Evolutionary conservation across 2,329 filamentous ascomycete genomes (phyloP).

Genomic region (Curvularia sp.): DNA sequence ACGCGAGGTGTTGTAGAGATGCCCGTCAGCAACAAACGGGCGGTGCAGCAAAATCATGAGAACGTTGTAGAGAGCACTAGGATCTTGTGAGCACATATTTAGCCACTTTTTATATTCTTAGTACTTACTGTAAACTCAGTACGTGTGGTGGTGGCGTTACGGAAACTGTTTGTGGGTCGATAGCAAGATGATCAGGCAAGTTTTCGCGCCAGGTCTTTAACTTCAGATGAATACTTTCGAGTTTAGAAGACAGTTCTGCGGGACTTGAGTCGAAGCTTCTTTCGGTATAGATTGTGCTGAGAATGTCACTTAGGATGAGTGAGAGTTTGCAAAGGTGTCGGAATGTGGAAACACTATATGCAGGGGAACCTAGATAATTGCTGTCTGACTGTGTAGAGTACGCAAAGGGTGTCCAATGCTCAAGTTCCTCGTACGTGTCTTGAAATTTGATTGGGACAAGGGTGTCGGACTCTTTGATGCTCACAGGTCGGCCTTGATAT

Average conservation of each 20-base stretch:
- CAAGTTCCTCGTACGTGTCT: slow-evolving; percentile 61
- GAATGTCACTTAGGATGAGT: slow-evolving; percentile 54
- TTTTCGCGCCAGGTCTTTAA: slow-evolving; percentile 53
- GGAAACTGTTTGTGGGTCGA: slow-evolving; percentile 41
- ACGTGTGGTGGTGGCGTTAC: slow-evolving; percentile 49
- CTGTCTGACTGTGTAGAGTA: slow-evolving; percentile 32
- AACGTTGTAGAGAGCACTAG: slow-evolving; percentile 57
- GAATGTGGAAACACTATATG: slow-evolving; percentile 56
- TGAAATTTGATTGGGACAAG: slow-evolving; percentile 58
- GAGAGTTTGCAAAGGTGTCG: slow-evolving; percentile 54
- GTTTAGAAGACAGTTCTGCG: slow-evolving; percentile 47
- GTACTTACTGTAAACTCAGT: slow-evolving; percentile 33
- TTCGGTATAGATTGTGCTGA: slow-evolving; percentile 51
- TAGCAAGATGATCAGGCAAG: slow-evolving; percentile 54
- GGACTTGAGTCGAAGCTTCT: slow-evolving; percentile 43
- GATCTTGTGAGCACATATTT: not conserved
- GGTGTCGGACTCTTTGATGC: slow-evolving; percentile 56
- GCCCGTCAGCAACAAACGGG: slow-evolving; percentile 60
- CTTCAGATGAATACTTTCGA: slow-evolving; percentile 51
- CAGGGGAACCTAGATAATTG: slow-evolving; percentile 47
- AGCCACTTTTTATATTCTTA: not conserved
- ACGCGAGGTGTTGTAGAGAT: slow-evolving; percentile 53
- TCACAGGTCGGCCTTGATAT: slow-evolving; percentile 62
- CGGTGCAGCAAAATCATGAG: slow-evolving; percentile 62
- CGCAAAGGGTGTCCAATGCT: slow-evolving; percentile 59